Base-by-base conservation (phyloP, 106 monocot genomes). In the Dioscorea zingiberensis region DNA sequence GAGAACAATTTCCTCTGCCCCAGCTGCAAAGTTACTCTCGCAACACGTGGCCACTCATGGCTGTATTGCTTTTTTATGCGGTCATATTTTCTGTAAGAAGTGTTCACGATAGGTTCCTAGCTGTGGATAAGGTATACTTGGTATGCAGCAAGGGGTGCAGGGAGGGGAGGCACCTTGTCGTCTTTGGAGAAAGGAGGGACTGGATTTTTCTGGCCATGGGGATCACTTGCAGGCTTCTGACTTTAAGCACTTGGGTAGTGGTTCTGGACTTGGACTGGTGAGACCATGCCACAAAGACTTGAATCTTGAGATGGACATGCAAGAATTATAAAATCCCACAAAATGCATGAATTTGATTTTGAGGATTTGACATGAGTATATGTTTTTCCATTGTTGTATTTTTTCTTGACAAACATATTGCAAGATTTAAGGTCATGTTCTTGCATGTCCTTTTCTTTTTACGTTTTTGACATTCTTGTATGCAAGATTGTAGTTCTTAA, bases 81-180 rank as follows among this genome's bases (percentile, higher is more conserved):
- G 97, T 6, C 86, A 98, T 77, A 88, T 98, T 13, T 98, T 89
- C 72, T 98, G 97, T 72, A 92, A 86, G 71, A 92, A 91, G 69
- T 98, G 97, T 28, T 66, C 84, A n/a, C 0, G 84, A 86, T 54
- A 74, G 79, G 76, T 98, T 98, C 57, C 63, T 98, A 23, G 73
- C 81, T 30, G 46, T 44, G 17, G 92, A 98, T 67, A 85, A 82
- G 74, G 78, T 80, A 18, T 98, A 92, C 58, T 69, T 98, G 54
- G 83, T 47, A 13, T 98, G 97, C 69, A 84, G 75, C 69, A 89
- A 80, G 68, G 77, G 8, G 14, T 98, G 81, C 76, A 98, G 81
- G 66, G 91, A 78, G n/a, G n/a, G n/a, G 69, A 91, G 55, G 81
- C 75, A 79, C 48, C 57, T 98, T 55, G 74, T 98, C 48, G 12